Conservation (phyloP, 2,329 filamentous ascomycete species). For the Pyrenophora graminea region DNA sequence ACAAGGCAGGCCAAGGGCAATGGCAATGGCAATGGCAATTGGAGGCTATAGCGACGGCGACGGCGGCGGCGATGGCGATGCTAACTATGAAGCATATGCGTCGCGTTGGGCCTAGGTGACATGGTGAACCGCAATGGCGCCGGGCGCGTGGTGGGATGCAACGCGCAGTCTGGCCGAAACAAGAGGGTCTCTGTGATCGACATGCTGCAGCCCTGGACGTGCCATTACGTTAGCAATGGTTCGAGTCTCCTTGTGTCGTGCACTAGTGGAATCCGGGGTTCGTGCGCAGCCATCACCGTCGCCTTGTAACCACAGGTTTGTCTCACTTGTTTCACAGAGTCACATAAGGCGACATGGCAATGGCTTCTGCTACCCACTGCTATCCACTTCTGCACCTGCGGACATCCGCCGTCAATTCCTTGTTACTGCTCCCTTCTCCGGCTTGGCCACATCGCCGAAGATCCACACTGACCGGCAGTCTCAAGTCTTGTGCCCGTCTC, state of each 20-base stretch:
- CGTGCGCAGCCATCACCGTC: constrained; percentile 9
- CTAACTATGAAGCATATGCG: constrained; percentile 5
- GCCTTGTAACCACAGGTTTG: constrained; percentile 6
- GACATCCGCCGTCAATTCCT: neutral
- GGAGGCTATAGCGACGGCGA: neutral
- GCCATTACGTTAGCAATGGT: constrained; percentile 13
- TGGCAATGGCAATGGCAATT: neutral
- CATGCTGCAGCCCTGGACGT: constrained; percentile 14
- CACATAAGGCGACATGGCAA: neutral
- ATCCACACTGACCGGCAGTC: constrained; percentile 12
- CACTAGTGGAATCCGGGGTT: constrained; percentile 15
- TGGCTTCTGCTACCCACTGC: neutral
- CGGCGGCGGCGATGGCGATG: no score
- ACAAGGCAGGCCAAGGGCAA: neutral
- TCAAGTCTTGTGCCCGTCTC: constrained; percentile 16
- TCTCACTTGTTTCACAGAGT: constrained; percentile 11
- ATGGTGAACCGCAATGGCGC: constrained; percentile 14
- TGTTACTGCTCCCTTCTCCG: neutral
- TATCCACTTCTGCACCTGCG: neutral
- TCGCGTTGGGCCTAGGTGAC: constrained; percentile 9
- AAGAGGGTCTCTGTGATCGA: constrained; percentile 27
- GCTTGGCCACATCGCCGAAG: neutral
- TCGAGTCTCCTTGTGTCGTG: constrained; percentile 11
- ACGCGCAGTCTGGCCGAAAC: constrained; percentile 26
- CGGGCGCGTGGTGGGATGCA: constrained; percentile 17